A percentile compares a stretch with the other conserved stretches of the same genome.
These are phyloP conservation scores for Arxiozyma slooffiae DNA, from an alignment of 1,139 yeast genomes.

Conservation along the genomic window DNA sequence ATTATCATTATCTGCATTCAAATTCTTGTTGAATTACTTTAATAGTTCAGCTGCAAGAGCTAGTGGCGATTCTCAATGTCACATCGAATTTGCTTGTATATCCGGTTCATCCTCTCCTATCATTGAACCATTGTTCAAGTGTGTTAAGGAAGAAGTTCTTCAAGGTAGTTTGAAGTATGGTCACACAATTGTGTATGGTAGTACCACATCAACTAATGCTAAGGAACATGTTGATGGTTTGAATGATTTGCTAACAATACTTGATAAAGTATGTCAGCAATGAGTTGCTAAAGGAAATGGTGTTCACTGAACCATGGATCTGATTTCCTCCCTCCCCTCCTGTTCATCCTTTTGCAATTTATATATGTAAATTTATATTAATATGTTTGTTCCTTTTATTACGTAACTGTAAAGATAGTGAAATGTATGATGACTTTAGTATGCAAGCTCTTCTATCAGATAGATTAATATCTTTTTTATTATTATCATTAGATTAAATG, in stretches of 20 bases:
- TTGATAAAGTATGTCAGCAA: conserved; percentile 22
- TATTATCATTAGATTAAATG: too few relatives aligned
- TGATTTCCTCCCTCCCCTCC: not conserved
- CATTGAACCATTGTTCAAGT: conserved; percentile 61
- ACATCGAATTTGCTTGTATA: conserved; percentile 35
- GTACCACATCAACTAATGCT: conserved; percentile 49
- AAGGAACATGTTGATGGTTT: conserved; percentile 64
- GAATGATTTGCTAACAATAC: conserved; percentile 57
- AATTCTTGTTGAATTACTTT: conserved; percentile 33
- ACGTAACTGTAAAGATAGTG: not conserved
- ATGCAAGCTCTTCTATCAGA: not conserved
- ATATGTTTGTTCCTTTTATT: not conserved
- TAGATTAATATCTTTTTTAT: not conserved
- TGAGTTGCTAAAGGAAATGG: not conserved
- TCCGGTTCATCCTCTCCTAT: conserved; percentile 64
- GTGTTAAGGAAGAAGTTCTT: conserved; percentile 40
- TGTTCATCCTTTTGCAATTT: not conserved
- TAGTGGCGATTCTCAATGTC: conserved; percentile 12
- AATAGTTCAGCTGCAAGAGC: conserved; percentile 12
- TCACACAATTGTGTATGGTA: conserved; percentile 58
- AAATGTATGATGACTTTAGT: not conserved
- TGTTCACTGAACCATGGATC: not conserved
- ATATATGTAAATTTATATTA: too few relatives aligned
- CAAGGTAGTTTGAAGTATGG: conserved; percentile 36
- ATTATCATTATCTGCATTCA: conserved; percentile 44